These are phyloP conservation scores for Rhodosporidiobolus odoratus DNA, from an alignment of 768 basidiomycete genomes.

Conservation along the genomic window DNA sequence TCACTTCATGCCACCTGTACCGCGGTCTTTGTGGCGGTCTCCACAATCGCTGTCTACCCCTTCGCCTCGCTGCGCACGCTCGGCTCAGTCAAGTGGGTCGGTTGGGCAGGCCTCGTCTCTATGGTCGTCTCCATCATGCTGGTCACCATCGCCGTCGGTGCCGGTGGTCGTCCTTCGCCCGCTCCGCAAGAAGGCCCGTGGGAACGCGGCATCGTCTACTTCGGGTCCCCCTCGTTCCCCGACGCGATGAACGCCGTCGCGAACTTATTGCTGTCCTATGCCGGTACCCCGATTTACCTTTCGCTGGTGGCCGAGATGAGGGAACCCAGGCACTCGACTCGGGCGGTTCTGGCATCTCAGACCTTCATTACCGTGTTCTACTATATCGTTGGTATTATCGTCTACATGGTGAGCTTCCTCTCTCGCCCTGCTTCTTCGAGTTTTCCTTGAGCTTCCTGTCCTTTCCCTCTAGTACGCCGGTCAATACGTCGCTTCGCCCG, in stretches of 20 bases:
- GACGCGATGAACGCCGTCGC: conserved; percentile 45
- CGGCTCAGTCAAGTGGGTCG: conserved; percentile 44
- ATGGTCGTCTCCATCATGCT: conserved; percentile 39
- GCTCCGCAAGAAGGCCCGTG: conserved; percentile 40
- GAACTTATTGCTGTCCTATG: conserved; percentile 38
- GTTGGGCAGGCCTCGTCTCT: conserved; percentile 40
- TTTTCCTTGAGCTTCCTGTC: not conserved
- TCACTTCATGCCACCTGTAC: conserved; percentile 46
- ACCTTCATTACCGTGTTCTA: conserved; percentile 40
- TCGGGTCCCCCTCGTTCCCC: conserved; percentile 26
- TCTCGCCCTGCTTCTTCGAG: not conserved
- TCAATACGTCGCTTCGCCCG: conserved; percentile 42
- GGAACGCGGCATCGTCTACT: conserved; percentile 40
- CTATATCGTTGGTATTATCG: conserved; percentile 41
- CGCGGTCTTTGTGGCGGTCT: conserved; percentile 44
- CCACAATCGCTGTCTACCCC: conserved; percentile 40
- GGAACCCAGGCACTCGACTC: conserved; percentile 44
- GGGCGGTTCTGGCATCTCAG: conserved; percentile 39
- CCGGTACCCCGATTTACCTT: conserved; percentile 23
- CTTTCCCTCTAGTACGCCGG: conserved; percentile 30
- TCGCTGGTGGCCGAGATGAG: conserved; percentile 47
- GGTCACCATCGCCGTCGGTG: conserved; percentile 40
- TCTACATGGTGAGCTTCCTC: conserved; percentile 38
- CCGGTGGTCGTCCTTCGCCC: conserved; percentile 39
- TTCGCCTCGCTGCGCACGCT: conserved; percentile 44